Evolutionary conservation across 495 filamentous ascomycete genomes (phyloP), one percentile per base, ranked within the genome.

Genomic region (Amniculicola lignicola): DNA sequence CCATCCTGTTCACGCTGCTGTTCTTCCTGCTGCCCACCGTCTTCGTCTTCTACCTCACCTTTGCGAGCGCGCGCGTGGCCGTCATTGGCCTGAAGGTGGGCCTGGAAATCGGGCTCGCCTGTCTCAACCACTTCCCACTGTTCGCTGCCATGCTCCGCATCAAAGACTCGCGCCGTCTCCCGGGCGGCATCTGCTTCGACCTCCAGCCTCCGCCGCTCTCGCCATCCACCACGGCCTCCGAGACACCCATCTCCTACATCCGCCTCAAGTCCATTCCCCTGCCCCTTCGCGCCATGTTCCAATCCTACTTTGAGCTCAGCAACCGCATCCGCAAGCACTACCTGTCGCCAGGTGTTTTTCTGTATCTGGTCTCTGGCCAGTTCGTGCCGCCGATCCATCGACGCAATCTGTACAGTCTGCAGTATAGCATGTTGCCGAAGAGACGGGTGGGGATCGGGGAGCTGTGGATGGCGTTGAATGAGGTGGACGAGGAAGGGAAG

Each of bases 351-450:
- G 78, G 82, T 14, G 94, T 99, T 16, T 80, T 96, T 45, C 79
- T 93, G 46, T 90, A 88, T 51, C 81, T 99, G 1, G 74, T 90
- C 23, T 96, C 90, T 1, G 93, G 93, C 54, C 86, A 84, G 43
- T 95, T 96, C 57, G 88, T 86, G 21, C 74, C 74, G 12, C 92
- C 94, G 0, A 92, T 99, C 28, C 90, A 95, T 68, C 79, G 93
- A 7, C 90, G 90, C 66, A 95, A 90, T 66, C 76, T 99, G 38
- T 99, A 99, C 72, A 91, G 88, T 53, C 82, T 99, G 63, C 93
- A 99, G 71, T 99, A 99, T 72, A 93, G 88, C 73, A 97, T 97
- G 94, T 76, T 99, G 25, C 93, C 93, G 4, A 84, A 88, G 10
- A 82, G 76, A 35, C 76, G 93, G 4, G 88, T 88, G 0, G 82